Evolutionary conservation across 352 stramenopile species (phyloP).

Genomic region (Pelagophyceae sp.): DNA sequence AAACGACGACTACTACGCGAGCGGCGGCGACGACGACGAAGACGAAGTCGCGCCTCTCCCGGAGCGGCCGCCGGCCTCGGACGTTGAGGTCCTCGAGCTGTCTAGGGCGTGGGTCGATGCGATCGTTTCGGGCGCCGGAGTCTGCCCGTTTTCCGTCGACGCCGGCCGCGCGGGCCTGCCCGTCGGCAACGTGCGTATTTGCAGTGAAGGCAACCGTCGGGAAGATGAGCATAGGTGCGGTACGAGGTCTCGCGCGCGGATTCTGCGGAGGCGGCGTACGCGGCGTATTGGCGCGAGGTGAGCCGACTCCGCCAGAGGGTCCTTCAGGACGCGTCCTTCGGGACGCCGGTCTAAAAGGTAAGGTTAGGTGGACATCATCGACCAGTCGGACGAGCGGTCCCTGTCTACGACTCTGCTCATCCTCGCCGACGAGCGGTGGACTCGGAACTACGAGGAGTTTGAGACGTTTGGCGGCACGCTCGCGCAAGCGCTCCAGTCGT

Average conservation of each 20-base stretch:
- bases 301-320: conserved; percentile 27
- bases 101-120: conserved; percentile 51
- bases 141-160: conserved; percentile 66
- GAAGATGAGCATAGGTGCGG: too few species aligned
- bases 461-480: conserved; percentile 57
- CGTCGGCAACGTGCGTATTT: conserved; percentile 54
- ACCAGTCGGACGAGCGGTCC: not conserved
- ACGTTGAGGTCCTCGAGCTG: not conserved
- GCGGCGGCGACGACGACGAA: not conserved
- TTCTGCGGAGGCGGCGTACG: conserved; percentile 57
- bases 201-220: too few species aligned
- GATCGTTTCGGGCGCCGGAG: conserved; percentile 63
- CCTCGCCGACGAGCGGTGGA: conserved; percentile 52
- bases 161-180: conserved; percentile 56
- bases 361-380: conserved; percentile 21
- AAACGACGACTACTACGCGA: not conserved
- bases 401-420: conserved; percentile 61
- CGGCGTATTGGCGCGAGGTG: conserved; percentile 57
- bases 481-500: conserved; percentile 46
- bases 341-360: not conserved
- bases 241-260: conserved; percentile 54
- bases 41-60: not conserved
- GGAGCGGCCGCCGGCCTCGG: not conserved
- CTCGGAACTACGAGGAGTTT: conserved; percentile 62
- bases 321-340: too few species aligned